Evolutionary conservation across 2,329 filamentous ascomycete species (phyloP), one percentile per base, ranked within the genome.

Genomic region (Clonostachys sp.): DNA sequence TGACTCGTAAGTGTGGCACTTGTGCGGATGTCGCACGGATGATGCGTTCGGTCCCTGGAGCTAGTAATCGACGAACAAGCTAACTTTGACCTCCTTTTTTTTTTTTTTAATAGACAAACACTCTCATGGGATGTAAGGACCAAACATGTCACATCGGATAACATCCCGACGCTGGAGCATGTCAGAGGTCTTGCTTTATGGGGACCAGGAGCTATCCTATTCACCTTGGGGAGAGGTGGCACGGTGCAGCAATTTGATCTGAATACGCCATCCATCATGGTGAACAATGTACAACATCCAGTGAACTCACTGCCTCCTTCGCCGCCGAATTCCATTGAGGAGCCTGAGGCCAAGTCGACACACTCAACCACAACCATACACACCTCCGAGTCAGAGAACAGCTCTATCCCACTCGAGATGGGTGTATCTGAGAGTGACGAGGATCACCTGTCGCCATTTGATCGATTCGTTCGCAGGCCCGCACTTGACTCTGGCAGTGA

Each of bases 81-180:
- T 56, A 49, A 59, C 65, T 66, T 61, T 67, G 61, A 57, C 50
- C 51, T 46, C 48, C 42, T 43, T 30, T 9, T 30, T 30, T 30
- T 43, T 30, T 9, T 30, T 30, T 30, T 10, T 30, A 30, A 57
- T 62, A 91, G 91, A 47, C 88, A 96, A 75, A 96, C 91, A 36
- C 84, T 89, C 58, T 87, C 91, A 49, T 99, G 94, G 92, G 94
- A 99, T 74, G 94, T 99, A 41, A 82, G 91, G 53, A 99, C 94
- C n/a, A 97, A 97, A 64, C 86, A 95, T 61, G 91, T 99, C 56
- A 91, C 90, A 4, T 95, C 84, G 66, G 91, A 96, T 59, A 79
- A 81, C 49, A 88, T 97, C 48, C 91, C 91, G 6, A 96, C 91
- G 2, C 77, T 91, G 7, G 86, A 94, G 36, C 83, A 86, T 54